Percentiles rank a stretch among this genome's conserved stretches.
phyloP scores from a whole-genome alignment of 1,284 basidiomycete genomes.

The Mrakiaceae sp. region DNA sequence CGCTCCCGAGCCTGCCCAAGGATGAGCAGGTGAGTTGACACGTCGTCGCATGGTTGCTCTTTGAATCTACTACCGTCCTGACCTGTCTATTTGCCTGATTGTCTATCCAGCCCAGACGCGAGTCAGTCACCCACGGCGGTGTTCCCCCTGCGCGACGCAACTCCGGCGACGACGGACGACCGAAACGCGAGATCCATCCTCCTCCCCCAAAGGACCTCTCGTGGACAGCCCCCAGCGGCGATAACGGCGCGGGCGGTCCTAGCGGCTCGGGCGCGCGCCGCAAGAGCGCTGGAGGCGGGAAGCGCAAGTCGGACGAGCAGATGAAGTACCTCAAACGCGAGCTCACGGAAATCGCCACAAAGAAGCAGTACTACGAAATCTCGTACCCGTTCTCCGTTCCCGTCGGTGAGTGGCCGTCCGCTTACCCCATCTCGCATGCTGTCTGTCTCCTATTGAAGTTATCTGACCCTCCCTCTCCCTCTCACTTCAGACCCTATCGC shows the following conservation, averaged over 20 bases:
- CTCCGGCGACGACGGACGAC: conserved; percentile 51
- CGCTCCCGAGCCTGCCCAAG: conserved; percentile 47
- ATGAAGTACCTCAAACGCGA: conserved; percentile 70
- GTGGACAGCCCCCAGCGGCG: conserved; percentile 52
- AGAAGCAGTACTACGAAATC: conserved; percentile 61
- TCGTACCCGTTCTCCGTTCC: conserved; percentile 87
- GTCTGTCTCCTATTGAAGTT: neutral
- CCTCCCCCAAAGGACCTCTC: conserved; percentile 84
- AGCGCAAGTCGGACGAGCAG: conserved; percentile 66
- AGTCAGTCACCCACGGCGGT: conserved; percentile 45
- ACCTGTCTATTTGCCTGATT: neutral
- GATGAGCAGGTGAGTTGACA: conserved; percentile 24
- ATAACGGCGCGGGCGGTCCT: conserved; percentile 20
- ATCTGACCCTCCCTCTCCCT: neutral
- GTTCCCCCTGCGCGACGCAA: conserved; percentile 32
- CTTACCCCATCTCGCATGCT: neutral
- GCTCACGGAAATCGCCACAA: conserved; percentile 57
- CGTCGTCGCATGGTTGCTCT: conserved; percentile 23
- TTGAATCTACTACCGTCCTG: conserved; percentile 52
- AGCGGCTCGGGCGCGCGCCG: neutral
- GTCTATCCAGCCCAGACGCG: conserved; percentile 33
- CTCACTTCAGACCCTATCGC: conserved; percentile 53
- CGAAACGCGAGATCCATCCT: conserved; percentile 93
- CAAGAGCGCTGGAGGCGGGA: conserved; percentile 20
- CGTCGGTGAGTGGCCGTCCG: conserved; percentile 52